These are phyloP conservation scores for Atkinsonella hypoxylon DNA, from an alignment of 2,329 filamentous ascomycete species.

Conservation along the genomic window DNA sequence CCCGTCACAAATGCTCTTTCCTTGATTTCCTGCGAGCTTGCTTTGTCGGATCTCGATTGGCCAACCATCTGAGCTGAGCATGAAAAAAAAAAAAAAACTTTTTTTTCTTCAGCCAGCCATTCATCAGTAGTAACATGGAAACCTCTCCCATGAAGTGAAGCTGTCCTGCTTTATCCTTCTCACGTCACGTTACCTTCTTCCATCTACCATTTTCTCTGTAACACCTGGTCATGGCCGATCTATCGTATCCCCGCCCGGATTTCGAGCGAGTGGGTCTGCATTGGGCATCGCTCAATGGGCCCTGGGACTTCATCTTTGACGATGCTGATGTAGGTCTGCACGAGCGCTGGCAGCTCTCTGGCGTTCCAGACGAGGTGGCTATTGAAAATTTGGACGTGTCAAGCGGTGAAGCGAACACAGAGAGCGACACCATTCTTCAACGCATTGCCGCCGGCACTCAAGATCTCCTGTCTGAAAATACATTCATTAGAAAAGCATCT, in stretches of 20 bases:
- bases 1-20: no score
- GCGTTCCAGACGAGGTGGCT: slow-evolving; percentile 32
- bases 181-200: background rate
- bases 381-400: slow-evolving; percentile 12
- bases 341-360: slow-evolving; percentile 39
- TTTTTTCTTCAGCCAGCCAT: no score
- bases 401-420: slow-evolving; percentile 22
- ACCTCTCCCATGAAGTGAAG: no score
- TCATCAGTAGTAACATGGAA: no score
- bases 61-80: no score
- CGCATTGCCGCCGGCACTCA: slow-evolving; percentile 36
- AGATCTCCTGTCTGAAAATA: slow-evolving; percentile 34
- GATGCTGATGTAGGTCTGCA: slow-evolving; percentile 46
- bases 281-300: slow-evolving; percentile 50
- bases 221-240: background rate
- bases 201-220: background rate
- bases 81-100: no score
- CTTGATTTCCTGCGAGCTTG: no score
- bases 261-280: slow-evolving; percentile 42
- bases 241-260: slow-evolving; percentile 52
- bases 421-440: slow-evolving; percentile 23
- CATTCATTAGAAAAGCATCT: slow-evolving; percentile 18
- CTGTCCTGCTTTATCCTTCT: no score
- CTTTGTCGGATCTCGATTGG: no score
- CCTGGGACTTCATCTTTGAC: slow-evolving; percentile 55